phyloP scores from a whole-genome alignment of 257 asterid species.

The Nicotiana otophora region DNA sequence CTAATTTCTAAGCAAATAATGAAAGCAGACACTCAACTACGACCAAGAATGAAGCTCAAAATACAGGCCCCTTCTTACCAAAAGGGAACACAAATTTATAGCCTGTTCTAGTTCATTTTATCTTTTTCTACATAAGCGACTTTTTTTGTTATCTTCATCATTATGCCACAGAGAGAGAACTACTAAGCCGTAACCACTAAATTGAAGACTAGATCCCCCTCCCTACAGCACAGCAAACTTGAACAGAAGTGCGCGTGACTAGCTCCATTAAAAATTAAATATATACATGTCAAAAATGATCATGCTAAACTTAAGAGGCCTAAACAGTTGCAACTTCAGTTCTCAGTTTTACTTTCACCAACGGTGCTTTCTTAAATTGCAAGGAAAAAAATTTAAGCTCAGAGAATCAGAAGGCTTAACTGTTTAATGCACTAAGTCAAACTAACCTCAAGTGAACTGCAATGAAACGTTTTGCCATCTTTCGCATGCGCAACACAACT shows the following conservation, averaged over 20 bases:
- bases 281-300: neutral
- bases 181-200: neutral
- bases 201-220: neutral
- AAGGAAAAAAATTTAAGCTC: neutral
- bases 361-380: neutral
- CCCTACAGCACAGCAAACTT: neutral
- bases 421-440: conserved; percentile 6
- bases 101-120: neutral
- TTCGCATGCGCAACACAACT: conserved; percentile 74
- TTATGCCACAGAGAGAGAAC: neutral
- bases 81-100: neutral
- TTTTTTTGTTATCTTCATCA: neutral
- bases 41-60: neutral
- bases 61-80: neutral
- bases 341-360: neutral
- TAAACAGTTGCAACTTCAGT: conserved; percentile 4
- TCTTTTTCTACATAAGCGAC: neutral
- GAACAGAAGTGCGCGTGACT: neutral
- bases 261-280: neutral
- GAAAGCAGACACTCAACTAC: neutral
- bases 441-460: conserved; percentile 93
- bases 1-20: neutral
- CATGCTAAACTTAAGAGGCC: neutral
- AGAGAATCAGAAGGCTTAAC: neutral
- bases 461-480: conserved; percentile 76